Evolutionary conservation across 2,329 filamentous ascomycete species (phyloP).

Genomic region (Stylonectria norvegica): DNA sequence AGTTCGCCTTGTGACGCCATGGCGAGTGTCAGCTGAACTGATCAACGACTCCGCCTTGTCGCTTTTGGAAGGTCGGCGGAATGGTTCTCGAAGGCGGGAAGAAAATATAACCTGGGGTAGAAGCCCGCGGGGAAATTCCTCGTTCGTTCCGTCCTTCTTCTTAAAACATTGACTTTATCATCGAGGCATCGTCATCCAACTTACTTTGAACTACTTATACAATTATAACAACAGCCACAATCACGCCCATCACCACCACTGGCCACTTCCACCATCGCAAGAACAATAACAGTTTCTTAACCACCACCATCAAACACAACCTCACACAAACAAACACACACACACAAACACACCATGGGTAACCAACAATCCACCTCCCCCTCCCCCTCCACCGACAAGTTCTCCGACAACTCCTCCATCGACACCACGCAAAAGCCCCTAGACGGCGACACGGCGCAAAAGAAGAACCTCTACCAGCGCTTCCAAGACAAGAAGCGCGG

Average conservation of each 20-base stretch:
- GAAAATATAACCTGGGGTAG: neutral
- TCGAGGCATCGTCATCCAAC: neutral
- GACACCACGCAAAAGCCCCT: too few species aligned
- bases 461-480: conserved; percentile 32
- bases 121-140: too few species aligned
- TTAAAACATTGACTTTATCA: neutral
- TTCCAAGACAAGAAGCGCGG: conserved; percentile 32
- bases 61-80: neutral
- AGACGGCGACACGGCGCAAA: conserved; percentile 7
- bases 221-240: neutral
- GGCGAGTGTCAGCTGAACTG: neutral
- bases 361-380: neutral
- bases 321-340: neutral
- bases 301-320: neutral
- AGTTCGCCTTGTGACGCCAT: conserved; percentile 8
- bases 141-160: too few species aligned
- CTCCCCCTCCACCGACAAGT: too few species aligned
- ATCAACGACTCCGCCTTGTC: conserved; percentile 1
- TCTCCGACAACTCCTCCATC: conserved; percentile 7
- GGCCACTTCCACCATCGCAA: neutral
- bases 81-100: neutral
- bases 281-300: neutral
- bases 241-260: neutral
- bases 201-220: neutral
- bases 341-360: neutral